These are phyloP conservation scores for Phytophthora sansomeana DNA, from an alignment of 352 stramenopile genomes.

Conservation along the genomic window DNA sequence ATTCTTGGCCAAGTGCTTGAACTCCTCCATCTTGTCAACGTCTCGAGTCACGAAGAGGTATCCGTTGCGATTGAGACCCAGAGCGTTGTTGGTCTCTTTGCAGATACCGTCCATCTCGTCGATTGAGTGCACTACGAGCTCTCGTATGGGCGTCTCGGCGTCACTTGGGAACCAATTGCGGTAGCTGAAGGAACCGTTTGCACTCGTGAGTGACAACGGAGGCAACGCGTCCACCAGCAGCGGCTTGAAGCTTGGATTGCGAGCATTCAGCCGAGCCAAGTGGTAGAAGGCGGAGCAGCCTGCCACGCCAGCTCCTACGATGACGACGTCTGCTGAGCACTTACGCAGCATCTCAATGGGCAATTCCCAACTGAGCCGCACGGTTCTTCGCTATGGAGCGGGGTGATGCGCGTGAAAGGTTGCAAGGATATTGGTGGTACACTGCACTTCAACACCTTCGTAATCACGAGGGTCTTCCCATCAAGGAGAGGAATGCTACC, in stretches of 20 bases:
- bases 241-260: constrained; percentile 68
- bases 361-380: constrained; percentile 29
- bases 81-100: constrained; percentile 63
- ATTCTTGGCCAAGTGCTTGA: constrained; percentile 55
- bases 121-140: constrained; percentile 78
- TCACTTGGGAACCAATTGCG: constrained; percentile 86
- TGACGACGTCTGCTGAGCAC: constrained; percentile 66
- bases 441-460: constrained; percentile 29
- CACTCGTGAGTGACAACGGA: constrained; percentile 77
- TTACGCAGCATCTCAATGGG: constrained; percentile 50
- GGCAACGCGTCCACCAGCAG: constrained; percentile 75
- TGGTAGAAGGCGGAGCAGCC: constrained; percentile 86
- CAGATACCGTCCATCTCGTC: constrained; percentile 78
- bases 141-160: constrained; percentile 67
- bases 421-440: constrained; percentile 22
- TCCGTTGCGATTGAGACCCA: constrained; percentile 82
- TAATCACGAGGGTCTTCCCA: constrained; percentile 25
- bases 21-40: constrained; percentile 51
- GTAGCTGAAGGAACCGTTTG: constrained; percentile 85
- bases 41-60: constrained; percentile 81
- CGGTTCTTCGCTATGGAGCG: neutral
- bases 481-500: constrained; percentile 10
- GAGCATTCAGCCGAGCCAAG: constrained; percentile 69
- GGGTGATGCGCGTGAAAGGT: constrained; percentile 30
- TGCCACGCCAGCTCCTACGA: constrained; percentile 76